Evolutionary conservation across 257 asterid genomes (phyloP), one percentile per base, ranked within the genome.

Genomic region (Gentiana dahurica): DNA sequence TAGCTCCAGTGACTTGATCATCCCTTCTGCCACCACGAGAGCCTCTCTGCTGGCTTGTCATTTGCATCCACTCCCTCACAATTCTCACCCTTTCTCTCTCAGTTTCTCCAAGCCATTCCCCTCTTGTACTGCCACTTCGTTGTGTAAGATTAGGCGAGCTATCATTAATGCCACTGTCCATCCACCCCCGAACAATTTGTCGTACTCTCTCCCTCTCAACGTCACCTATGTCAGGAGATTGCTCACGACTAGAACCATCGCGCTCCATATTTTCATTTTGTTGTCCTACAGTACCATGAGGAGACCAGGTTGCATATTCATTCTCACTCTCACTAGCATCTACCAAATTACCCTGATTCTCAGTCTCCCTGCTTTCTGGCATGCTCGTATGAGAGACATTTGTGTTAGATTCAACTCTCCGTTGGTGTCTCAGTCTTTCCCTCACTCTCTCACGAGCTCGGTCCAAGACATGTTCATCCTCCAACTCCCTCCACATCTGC

Each of bases 401-500:
- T 37, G 83, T 65, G 64, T 75, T 74, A 65, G 95, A 76, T 65
- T 74, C 84, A 34, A 65, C 73, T 67, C 69, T 82, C 68, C 84
- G 76, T 70, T 74, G 90, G 35, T 73, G 94, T 72, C 91, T 77
- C 80, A 87, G 49, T 72, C 94, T 79, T 65, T 73, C 96, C 60
- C 89, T 75, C 58, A 72, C 87, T 65, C 94, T 81, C 66, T 73
- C 95, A 48, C 84, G 79, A 51, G 88, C 90, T 65, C 80, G 87
- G 63, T 59, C 73, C 45, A 78, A 65, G 39, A 73, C 71, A 12
- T 84, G 94, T 43, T 89, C 97, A 56, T 86, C 95, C 78, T 89
- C 97, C 78, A 86, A 70, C 71, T 82, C 95, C 55, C 95, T 72
- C 97, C 97, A 89, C 97, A 83, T 89, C 76, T 77, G 93, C 80